Evolutionary conservation across 2,329 filamentous ascomycete species (phyloP).

Genomic region (Aureobasidium zeae): DNA sequence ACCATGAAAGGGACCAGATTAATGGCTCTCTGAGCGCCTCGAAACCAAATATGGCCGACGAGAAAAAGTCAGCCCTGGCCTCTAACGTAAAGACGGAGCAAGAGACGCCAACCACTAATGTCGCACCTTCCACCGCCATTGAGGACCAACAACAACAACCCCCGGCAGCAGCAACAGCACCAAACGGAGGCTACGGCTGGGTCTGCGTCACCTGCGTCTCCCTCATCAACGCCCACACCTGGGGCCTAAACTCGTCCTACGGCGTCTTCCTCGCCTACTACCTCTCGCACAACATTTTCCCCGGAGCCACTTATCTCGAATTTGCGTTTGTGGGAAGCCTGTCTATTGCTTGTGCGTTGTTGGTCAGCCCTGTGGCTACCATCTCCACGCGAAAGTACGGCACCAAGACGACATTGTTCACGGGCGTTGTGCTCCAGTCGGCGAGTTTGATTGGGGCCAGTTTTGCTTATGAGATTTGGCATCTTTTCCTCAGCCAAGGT

Average conservation of each 20-base stretch:
- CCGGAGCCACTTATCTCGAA: conserved; percentile 53
- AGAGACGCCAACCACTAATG: background rate
- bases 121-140: background rate
- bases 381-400: conserved; percentile 51
- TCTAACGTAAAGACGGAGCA: background rate
- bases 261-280: conserved; percentile 73
- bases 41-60: background rate
- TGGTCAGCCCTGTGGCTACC: conserved; percentile 61
- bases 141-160: no score
- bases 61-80: background rate
- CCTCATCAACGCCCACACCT: conserved; percentile 40
- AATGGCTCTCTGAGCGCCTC: background rate
- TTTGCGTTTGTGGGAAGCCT: conserved; percentile 73
- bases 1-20: background rate
- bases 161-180: conserved; percentile 3
- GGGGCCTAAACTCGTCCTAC: conserved; percentile 41
- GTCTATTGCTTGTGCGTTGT: conserved; percentile 55
- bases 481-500: conserved; percentile 66
- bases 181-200: conserved; percentile 53
- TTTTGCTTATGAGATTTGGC: conserved; percentile 61
- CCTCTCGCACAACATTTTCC: conserved; percentile 53
- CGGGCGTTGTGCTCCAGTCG: conserved; percentile 57
- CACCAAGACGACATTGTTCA: conserved; percentile 53
- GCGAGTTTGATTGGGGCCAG: conserved; percentile 59
- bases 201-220: conserved; percentile 40